Base-by-base conservation (phyloP, 345 rosid genomes). In the Hibiscus tridactylites region DNA sequence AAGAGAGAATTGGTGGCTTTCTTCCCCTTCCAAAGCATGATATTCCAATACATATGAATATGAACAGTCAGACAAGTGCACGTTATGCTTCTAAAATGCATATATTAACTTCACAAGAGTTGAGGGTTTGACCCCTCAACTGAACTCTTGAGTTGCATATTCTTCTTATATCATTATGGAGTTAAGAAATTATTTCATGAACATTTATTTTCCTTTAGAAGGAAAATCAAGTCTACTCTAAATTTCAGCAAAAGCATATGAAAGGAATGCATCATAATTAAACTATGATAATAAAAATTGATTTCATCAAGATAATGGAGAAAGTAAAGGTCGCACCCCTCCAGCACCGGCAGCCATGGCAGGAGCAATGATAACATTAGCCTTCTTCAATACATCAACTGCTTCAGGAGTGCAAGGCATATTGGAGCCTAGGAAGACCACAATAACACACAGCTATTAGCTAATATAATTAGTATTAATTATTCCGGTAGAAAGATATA, bases 381-480 rank as follows among this genome's bases (percentile, higher is more conserved):
- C 92, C 78, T 92, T 95, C 78, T 88, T 89, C 82, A 95, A 81
- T 72, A 90, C 85, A 68, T 91, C 97, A 69, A 86, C 85, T 29
- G 97, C 99, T 86, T 92, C 99, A 74, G 96, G 84, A 64, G 97
- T 89, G 77, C 97, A 95, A 3, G 99, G 96, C 99, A 95, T 95
- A 79, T 85, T 92, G 61, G 99, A 90, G 79, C 99, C 98, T 95
- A 74, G 53, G 61, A 15, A 61, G 63, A 75, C 57, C 24, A 76
- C n/a, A 74, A 66, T 9, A 73, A 65, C 60, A 65, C 33, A 47
- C 44, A 16, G 33, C 39, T 49, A 28, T 67, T 49, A 49, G 42
- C 58, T 49, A 67, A 44, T 49, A 67, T 15, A 49, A 26, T 29
- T 19, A 39, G 65, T 70, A 56, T 6, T 21, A 39, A 17, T 21